Conservation (phyloP, 192 early-diverging fungal genomes). For the Allomyces javanicus region DNA sequence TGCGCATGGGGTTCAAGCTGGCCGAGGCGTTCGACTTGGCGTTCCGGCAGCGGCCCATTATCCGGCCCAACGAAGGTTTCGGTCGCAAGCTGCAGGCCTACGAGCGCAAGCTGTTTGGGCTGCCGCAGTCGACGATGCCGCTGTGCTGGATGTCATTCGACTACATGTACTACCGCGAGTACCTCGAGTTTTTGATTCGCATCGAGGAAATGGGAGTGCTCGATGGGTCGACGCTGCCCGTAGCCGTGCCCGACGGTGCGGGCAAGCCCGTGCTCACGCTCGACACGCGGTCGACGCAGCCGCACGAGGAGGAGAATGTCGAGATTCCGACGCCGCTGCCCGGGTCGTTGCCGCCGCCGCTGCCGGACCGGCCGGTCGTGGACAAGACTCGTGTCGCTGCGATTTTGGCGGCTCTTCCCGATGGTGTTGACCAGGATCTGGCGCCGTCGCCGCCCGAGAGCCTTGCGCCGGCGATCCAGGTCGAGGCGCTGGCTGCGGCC, state of each 20-base stretch:
- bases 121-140: neutral
- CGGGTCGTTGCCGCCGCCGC: too few species aligned
- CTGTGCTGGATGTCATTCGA: neutral
- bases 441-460: too few species aligned
- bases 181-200: neutral
- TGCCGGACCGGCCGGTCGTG: too few species aligned
- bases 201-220: neutral
- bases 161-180: neutral
- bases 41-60: constrained; percentile 37
- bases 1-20: constrained; percentile 39
- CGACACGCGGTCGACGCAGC: neutral
- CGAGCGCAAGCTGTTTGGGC: constrained; percentile 12
- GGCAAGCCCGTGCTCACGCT: neutral
- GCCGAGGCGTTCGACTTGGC: constrained; percentile 57
- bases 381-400: too few species aligned
- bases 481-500: too few species aligned
- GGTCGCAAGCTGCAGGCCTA: constrained; percentile 59
- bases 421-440: too few species aligned
- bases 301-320: neutral
- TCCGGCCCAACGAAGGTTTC: constrained; percentile 66
- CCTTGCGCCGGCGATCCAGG: too few species aligned
- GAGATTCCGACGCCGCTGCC: neutral
- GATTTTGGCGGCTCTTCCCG: too few species aligned
- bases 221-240: neutral
- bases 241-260: too few species aligned